These are phyloP conservation scores for Boletus sensibilis DNA, from an alignment of 768 basidiomycete species.

Conservation along the genomic window DNA sequence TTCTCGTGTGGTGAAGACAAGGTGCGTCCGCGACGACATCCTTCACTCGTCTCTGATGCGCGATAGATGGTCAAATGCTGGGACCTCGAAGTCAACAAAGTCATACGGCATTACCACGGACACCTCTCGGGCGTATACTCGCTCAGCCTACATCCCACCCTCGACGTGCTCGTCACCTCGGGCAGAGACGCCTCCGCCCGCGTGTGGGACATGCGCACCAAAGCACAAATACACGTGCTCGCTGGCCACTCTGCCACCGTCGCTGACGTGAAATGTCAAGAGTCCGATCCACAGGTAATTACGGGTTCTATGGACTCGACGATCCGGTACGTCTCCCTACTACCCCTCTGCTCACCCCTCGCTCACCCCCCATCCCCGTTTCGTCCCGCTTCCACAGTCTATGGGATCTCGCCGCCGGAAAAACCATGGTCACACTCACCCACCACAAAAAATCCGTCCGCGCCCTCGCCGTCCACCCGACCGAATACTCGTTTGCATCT, in stretches of 20 bases:
- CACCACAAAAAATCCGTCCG: slow-evolving; percentile 99
- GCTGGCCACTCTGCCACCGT: slow-evolving; percentile 94
- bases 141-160: slow-evolving; percentile 88
- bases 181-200: slow-evolving; percentile 96
- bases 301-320: slow-evolving; percentile 99
- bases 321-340: slow-evolving; percentile 55
- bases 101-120: slow-evolving; percentile 97
- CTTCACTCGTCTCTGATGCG: neutral
- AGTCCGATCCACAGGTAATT: slow-evolving; percentile 96
- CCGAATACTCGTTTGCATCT: slow-evolving; percentile 94
- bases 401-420: slow-evolving; percentile 98
- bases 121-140: slow-evolving; percentile 98
- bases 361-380: too few species aligned
- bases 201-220: slow-evolving; percentile 99
- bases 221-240: slow-evolving; percentile 91
- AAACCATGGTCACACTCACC: slow-evolving; percentile 94
- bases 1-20: slow-evolving; percentile 99
- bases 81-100: slow-evolving; percentile 98
- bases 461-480: slow-evolving; percentile 91
- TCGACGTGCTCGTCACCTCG: slow-evolving; percentile 92
- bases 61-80: slow-evolving; percentile 98
- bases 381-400: slow-evolving; percentile 48
- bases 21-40: slow-evolving; percentile 42
- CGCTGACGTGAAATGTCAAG: slow-evolving; percentile 94
- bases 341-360: neutral